Evolutionary conservation across 768 basidiomycete genomes (phyloP), one percentile per base, ranked within the genome.

Genomic region (Paxillus ammoniavirescens): DNA sequence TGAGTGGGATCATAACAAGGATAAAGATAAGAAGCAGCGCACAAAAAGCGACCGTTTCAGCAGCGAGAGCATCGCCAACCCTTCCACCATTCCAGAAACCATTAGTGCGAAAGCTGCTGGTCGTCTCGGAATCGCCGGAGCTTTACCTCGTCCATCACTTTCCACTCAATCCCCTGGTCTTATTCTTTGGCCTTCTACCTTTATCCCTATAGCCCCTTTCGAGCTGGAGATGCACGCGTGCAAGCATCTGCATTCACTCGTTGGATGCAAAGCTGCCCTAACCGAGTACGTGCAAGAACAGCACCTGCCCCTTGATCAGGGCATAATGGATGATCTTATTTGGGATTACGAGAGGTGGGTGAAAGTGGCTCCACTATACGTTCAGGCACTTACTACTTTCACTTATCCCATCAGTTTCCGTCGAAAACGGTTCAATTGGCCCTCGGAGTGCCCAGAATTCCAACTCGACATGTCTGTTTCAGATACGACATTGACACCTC

Each of bases 181-280:
- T 7, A 62, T 89, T 21, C 68, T 88, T 33, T 80, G 73, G 76
- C 83, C 80, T 7, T 70, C 75, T 23, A 81, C 78, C 6, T 86
- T 85, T 65, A 72, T 89, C 43, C 79, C 84, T 1, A 71, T 86
- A 59, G 51, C 75, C 0, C 76, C 86, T 21, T 62, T 66, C 3
- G 87, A 87, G 63, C 72, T 90, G 33, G 88, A 90, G 71, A 83
- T 87, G 82, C 84, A 89, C 61, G 77, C 82, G n/a, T 84, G 82
- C 70, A 86, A 83, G 69, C 77, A 84, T 62, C 69, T 89, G 46
- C 84, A 90, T 62, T 76, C 77, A 6, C 65, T 91, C 3, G 72
- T 91, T 23, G 81, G 81, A 30, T 86, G 82, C 62, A 81, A 82
- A 61, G 73, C 74, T 35, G 84, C 87, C 4, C 70, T 91, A 9